Conservation (phyloP, 495 filamentous ascomycete genomes). For the Neurospora cerealis region DNA sequence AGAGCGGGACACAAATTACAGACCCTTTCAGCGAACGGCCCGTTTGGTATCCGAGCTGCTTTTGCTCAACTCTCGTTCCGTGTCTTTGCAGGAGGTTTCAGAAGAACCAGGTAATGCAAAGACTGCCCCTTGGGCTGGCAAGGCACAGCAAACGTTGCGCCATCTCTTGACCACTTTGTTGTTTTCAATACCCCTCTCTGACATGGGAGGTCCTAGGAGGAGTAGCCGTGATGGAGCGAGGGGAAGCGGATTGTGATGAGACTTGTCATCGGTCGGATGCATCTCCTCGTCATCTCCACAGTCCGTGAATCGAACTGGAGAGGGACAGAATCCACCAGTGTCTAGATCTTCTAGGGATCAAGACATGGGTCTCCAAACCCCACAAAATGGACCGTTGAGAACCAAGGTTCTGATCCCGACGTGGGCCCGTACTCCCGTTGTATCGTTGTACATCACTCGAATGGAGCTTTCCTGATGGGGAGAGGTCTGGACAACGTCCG, state of each 20-base stretch:
- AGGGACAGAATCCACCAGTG: not conserved
- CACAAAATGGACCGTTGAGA: not conserved
- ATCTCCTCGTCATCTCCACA: not conserved
- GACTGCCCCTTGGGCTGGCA: not conserved
- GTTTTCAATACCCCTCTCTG: not conserved
- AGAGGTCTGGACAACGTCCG: not conserved
- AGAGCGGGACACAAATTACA: not conserved
- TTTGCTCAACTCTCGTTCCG: not conserved
- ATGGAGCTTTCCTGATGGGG: not conserved
- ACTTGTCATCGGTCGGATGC: not conserved
- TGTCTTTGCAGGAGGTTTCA: not conserved
- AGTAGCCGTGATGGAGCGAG: not conserved
- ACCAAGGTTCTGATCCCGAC: not conserved
- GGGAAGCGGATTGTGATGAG: not conserved
- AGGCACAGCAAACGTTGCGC: not conserved
- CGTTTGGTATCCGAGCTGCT: not conserved
- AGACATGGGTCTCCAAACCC: not conserved
- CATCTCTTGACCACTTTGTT: not conserved
- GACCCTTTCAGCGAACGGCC: not conserved
- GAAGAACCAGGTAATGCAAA: not conserved
- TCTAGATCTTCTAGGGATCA: not conserved
- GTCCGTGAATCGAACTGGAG: not conserved
- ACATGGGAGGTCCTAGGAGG: not conserved
- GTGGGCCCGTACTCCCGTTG: not conserved
- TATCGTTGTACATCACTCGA: not conserved